These are phyloP conservation scores for Mycocentrospora acerina DNA, from an alignment of 2,329 filamentous ascomycete species.

Conservation along the genomic window DNA sequence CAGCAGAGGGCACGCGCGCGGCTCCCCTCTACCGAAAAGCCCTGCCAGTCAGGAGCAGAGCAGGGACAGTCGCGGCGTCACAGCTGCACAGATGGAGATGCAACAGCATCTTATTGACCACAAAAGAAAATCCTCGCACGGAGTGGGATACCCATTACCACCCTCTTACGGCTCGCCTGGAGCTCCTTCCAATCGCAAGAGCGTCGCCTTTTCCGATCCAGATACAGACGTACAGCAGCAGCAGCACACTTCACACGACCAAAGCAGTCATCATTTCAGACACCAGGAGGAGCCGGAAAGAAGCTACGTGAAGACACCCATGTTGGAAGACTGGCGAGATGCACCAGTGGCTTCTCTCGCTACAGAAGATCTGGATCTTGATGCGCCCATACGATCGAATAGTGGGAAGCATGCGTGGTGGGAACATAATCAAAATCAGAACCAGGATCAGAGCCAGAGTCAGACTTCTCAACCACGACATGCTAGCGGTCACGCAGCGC, in stretches of 20 bases:
- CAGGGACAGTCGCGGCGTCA: conserved; percentile 38
- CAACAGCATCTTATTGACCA: conserved; percentile 42
- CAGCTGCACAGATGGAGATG: conserved; percentile 41
- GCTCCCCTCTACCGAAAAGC: conserved; percentile 17
- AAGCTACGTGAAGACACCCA: conserved; percentile 59
- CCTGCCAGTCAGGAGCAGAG: conserved; percentile 18
- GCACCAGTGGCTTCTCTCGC: conserved; percentile 44
- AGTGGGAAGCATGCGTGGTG: conserved; percentile 64
- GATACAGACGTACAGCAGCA: conserved; percentile 24
- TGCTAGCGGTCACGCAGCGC: conserved; percentile 31
- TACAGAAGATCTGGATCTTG: conserved; percentile 47
- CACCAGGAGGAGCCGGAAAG: conserved; percentile 49
- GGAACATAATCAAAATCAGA: conserved; percentile 69
- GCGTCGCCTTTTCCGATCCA: conserved; percentile 44
- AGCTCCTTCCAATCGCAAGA: conserved; percentile 40
- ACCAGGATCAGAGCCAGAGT: too few relatives aligned
- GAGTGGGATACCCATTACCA: conserved; percentile 37
- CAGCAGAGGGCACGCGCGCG: conserved; percentile 29
- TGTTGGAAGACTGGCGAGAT: conserved; percentile 59
- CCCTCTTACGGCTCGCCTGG: conserved; percentile 24
- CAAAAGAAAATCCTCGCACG: conserved; percentile 30
- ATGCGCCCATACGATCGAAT: conserved; percentile 30
- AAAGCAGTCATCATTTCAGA: conserved; percentile 32
- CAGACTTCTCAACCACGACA: conserved; percentile 47
- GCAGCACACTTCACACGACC: conserved; percentile 24